These are phyloP conservation scores for Stagonosporopsis tanaceti DNA, from an alignment of 2,329 filamentous ascomycete species.

Conservation along the genomic window DNA sequence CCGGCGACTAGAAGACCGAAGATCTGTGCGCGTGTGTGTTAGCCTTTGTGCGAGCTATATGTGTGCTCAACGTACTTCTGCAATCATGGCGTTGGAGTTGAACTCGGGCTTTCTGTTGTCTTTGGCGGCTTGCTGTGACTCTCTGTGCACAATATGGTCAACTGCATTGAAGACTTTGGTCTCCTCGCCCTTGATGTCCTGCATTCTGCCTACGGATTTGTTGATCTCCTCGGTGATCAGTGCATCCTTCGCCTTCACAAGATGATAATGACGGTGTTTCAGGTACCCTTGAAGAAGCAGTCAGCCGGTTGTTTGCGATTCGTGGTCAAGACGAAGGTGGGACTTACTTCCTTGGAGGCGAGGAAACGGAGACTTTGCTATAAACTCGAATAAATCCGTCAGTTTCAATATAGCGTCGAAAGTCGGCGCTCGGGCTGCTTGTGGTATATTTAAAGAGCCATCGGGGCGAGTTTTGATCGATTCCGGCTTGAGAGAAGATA, in stretches of 20 bases:
- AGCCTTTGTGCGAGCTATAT: neutral
- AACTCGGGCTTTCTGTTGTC: slow-evolving; percentile 10
- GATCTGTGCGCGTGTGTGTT: slow-evolving; percentile 25
- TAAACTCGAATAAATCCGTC: slow-evolving; percentile 15
- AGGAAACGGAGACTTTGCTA: slow-evolving; percentile 15
- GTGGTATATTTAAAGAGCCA: slow-evolving; percentile 7
- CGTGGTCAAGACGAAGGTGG: too few relatives aligned
- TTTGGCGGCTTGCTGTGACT: slow-evolving; percentile 15
- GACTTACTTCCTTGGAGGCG: slow-evolving; percentile 2
- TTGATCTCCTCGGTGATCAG: slow-evolving; percentile 11
- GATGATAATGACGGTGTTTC: neutral
- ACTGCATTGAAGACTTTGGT: slow-evolving; percentile 16
- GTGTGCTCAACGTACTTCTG: slow-evolving; percentile 12
- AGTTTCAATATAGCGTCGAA: slow-evolving; percentile 20
- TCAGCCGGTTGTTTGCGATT: neutral
- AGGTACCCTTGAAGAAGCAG: neutral
- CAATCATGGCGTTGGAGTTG: slow-evolving; percentile 15
- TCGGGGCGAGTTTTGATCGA: neutral
- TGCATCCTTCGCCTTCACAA: slow-evolving; percentile 1
- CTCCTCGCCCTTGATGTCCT: slow-evolving; percentile 2
- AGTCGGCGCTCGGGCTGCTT: slow-evolving; percentile 7
- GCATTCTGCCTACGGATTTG: slow-evolving; percentile 16
- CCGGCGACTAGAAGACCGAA: slow-evolving; percentile 52
- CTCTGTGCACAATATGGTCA: slow-evolving; percentile 24
- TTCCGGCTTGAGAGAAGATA: slow-evolving; percentile 2